phyloP scores from a whole-genome alignment of 2,329 filamentous ascomycete species.

The Aschersonia sp. region DNA sequence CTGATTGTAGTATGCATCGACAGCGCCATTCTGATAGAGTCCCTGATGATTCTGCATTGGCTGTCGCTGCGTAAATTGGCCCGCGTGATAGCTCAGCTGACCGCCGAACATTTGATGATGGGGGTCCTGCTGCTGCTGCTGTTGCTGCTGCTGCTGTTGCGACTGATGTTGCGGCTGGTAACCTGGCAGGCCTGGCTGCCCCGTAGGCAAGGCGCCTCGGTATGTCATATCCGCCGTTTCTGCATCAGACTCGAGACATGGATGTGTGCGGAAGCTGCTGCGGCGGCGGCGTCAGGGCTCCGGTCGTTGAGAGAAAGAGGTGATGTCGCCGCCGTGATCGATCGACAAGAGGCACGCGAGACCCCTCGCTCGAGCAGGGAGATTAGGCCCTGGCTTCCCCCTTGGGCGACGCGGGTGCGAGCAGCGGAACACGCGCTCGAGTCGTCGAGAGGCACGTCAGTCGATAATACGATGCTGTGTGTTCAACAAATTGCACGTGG shows the following conservation, averaged over 20 bases:
- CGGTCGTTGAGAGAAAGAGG: background rate
- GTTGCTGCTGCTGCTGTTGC: background rate
- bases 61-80: conserved; percentile 10
- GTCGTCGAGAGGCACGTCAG: no score
- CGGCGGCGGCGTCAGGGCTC: background rate
- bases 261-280: background rate
- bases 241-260: conserved; percentile 5
- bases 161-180: conserved; percentile 6
- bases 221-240: conserved; percentile 19
- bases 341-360: no score
- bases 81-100: conserved; percentile 9
- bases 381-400: no score
- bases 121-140: background rate
- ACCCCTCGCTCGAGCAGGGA: no score
- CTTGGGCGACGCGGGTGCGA: no score
- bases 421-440: no score
- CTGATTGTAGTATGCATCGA: conserved; percentile 8
- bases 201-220: conserved; percentile 15
- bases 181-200: conserved; percentile 14
- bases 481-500: no score
- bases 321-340: no score
- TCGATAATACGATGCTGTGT: no score
- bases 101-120: conserved; percentile 1
- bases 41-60: conserved; percentile 9
- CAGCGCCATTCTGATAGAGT: conserved; percentile 2